phyloP scores from a whole-genome alignment of 2,329 filamentous ascomycete species.

The Verruconis gallopava region DNA sequence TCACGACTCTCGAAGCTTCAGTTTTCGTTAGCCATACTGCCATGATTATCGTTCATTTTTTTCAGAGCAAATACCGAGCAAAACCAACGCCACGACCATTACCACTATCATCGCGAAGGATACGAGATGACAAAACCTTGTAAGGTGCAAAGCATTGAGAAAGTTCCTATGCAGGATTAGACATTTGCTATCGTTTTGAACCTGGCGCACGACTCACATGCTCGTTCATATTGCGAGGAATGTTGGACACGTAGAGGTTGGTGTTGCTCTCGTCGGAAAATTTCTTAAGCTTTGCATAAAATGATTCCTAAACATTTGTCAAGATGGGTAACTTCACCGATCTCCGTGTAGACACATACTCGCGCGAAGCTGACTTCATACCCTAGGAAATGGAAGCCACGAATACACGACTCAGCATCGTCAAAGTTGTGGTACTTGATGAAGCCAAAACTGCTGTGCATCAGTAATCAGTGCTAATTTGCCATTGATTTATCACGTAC shows the following conservation, averaged over 20 bases:
- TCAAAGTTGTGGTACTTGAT: constrained; percentile 84
- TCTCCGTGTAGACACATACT: constrained; percentile 39
- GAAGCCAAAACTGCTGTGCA: constrained; percentile 67
- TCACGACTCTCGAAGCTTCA: constrained; percentile 77
- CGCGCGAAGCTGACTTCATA: constrained; percentile 97
- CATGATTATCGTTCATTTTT: too few relatives aligned
- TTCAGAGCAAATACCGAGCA: constrained; percentile 76
- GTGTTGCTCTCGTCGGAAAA: constrained; percentile 82
- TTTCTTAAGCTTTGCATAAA: constrained; percentile 95
- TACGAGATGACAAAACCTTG: constrained; percentile 84
- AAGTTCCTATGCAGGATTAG: constrained; percentile 44
- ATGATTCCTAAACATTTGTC: constrained; percentile 60
- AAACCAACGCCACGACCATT: constrained; percentile 96
- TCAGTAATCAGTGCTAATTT: not conserved
- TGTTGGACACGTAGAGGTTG: constrained; percentile 95
- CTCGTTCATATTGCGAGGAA: constrained; percentile 85
- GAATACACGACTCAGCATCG: constrained; percentile 90
- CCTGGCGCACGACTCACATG: constrained; percentile 44
- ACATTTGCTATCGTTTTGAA: not conserved
- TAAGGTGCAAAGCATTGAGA: constrained; percentile 67
- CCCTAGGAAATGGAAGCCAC: constrained; percentile 83
- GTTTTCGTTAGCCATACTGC: constrained; percentile 10
- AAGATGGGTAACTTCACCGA: constrained; percentile 9
- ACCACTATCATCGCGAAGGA: constrained; percentile 80
- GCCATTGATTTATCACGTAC: constrained; percentile 37